phyloP scores from a whole-genome alignment of 306 rosid species.

The Gynostemma pentaphyllum region DNA sequence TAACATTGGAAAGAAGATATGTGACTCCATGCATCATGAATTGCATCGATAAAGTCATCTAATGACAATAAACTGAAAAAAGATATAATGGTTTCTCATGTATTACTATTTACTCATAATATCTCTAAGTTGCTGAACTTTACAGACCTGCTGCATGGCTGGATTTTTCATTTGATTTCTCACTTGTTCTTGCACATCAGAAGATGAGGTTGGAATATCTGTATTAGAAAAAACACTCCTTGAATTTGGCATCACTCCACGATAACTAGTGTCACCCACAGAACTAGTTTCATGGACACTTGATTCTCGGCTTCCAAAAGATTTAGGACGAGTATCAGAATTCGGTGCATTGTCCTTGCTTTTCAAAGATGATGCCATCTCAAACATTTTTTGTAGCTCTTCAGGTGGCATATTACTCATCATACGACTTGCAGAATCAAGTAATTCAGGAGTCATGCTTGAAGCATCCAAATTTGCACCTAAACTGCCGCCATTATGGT shows the following conservation, averaged over 20 bases:
- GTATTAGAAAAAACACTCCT: constrained; percentile 40
- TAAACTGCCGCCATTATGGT: constrained; percentile 31
- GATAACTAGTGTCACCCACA: constrained; percentile 42
- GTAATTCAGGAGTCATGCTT: constrained; percentile 67
- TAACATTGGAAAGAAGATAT: background rate
- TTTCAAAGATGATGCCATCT: constrained; percentile 57
- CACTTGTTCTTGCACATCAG: constrained; percentile 89
- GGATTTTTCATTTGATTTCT: constrained; percentile 96
- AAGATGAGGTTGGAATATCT: constrained; percentile 53
- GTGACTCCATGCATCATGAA: background rate
- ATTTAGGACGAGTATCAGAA: constrained; percentile 21
- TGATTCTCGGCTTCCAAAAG: constrained; percentile 24
- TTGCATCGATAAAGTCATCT: background rate
- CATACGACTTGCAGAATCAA: constrained; percentile 76
- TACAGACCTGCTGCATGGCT: constrained; percentile 78
- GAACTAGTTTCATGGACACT: constrained; percentile 21
- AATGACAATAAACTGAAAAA: background rate
- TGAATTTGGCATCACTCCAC: constrained; percentile 27
- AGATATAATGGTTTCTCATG: background rate
- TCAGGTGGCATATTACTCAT: constrained; percentile 70
- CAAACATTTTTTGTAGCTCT: constrained; percentile 84
- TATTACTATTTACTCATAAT: background rate
- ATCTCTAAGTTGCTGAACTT: constrained; percentile 3
- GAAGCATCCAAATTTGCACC: constrained; percentile 26
- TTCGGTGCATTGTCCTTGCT: constrained; percentile 32